These are phyloP conservation scores for Periconia macrospinosa DNA, from an alignment of 2,329 filamentous ascomycete genomes.

Conservation along the genomic window DNA sequence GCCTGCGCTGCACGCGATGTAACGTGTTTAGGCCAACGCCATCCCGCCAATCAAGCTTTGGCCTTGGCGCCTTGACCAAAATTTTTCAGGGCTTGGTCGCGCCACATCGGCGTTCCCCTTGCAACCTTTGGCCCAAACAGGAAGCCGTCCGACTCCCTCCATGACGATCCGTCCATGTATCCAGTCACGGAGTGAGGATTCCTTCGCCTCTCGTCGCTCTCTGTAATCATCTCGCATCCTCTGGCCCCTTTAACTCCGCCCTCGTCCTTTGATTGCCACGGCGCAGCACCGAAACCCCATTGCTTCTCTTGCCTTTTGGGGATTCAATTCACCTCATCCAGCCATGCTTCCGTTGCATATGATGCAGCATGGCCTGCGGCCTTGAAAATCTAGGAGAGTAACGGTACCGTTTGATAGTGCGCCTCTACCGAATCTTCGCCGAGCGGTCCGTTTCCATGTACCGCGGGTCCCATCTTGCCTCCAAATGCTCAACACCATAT, in stretches of 20 bases:
- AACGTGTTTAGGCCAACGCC: neutral
- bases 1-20: neutral
- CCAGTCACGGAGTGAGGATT: too few relatives aligned
- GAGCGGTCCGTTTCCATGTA: neutral
- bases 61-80: neutral
- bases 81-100: neutral
- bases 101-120: neutral
- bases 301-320: too few relatives aligned
- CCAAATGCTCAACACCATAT: neutral
- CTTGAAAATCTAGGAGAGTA: too few relatives aligned
- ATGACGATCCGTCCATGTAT: too few relatives aligned
- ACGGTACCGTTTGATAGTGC: neutral
- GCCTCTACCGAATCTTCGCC: neutral
- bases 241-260: too few relatives aligned
- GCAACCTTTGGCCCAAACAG: neutral
- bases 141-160: neutral
- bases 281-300: too few relatives aligned
- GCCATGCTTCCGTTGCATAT: neutral
- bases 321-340: too few relatives aligned
- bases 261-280: too few relatives aligned
- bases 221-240: too few relatives aligned
- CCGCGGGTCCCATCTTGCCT: too few relatives aligned
- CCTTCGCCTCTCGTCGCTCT: too few relatives aligned
- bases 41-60: neutral
- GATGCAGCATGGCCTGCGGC: neutral